phyloP scores from a whole-genome alignment of 495 filamentous ascomycete species.

The Xylaria cubensis region DNA sequence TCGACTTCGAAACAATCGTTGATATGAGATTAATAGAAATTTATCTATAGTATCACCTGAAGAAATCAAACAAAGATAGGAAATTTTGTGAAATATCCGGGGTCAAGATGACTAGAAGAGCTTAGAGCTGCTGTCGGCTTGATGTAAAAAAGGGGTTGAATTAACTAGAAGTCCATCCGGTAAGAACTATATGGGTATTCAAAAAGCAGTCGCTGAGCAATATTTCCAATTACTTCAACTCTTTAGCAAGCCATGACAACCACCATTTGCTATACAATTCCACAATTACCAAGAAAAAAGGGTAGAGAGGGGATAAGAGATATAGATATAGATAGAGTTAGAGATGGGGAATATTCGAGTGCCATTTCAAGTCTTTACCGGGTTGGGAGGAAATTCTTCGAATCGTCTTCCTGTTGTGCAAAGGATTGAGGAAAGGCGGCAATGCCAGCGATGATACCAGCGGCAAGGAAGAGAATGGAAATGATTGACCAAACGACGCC shows the following conservation, averaged over 20 bases:
- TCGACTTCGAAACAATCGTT: not conserved
- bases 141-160: not conserved
- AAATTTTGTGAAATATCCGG: not conserved
- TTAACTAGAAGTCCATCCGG: not conserved
- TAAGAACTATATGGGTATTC: conserved; percentile 1
- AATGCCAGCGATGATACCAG: conserved; percentile 73
- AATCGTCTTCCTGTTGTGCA: conserved; percentile 70
- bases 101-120: not conserved
- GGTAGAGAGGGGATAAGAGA: no score
- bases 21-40: not conserved
- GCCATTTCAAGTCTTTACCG: conserved; percentile 28
- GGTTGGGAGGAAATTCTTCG: conserved; percentile 66
- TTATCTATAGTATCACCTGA: not conserved
- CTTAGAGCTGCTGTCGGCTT: not conserved
- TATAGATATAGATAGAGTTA: no score
- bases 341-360: not conserved
- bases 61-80: not conserved
- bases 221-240: not conserved
- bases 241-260: not conserved
- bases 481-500: conserved; percentile 79
- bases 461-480: conserved; percentile 71
- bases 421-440: conserved; percentile 76
- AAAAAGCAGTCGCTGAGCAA: not conserved
- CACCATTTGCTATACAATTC: not conserved
- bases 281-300: not conserved